These are phyloP conservation scores for Stentor roeselii DNA, from an alignment of 73 alveolate species.

Conservation along the genomic window DNA sequence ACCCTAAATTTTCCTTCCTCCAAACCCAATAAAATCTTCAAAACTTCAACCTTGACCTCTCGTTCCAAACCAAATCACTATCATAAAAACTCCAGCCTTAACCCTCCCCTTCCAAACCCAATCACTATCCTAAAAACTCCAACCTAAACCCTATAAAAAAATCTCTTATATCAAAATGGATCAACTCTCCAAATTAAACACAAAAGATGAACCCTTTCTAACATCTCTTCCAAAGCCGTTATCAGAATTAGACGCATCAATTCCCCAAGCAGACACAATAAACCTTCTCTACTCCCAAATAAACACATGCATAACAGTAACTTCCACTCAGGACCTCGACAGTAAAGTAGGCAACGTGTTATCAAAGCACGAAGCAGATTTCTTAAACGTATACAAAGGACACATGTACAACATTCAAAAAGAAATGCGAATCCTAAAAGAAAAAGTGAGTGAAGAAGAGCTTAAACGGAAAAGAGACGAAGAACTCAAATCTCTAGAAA, in stretches of 20 bases:
- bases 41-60: not conserved
- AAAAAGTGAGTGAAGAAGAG: constrained; percentile 58
- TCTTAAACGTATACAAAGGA: constrained; percentile 15
- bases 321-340: not conserved
- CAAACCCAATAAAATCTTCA: not conserved
- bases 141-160: not conserved
- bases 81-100: not conserved
- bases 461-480: constrained; percentile 49
- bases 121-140: not conserved
- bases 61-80: not conserved
- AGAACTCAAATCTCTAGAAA: constrained; percentile 38
- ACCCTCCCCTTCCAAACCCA: not conserved
- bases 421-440: constrained; percentile 46
- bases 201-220: constrained; percentile 23
- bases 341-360: constrained; percentile 18
- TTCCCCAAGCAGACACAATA: constrained; percentile 13
- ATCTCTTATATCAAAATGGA: not conserved
- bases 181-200: not conserved
- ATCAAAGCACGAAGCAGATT: constrained; percentile 18
- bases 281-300: not conserved
- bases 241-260: constrained; percentile 9
- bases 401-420: constrained; percentile 40
- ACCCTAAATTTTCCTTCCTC: not conserved
- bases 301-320: constrained; percentile 11
- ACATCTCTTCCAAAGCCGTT: not conserved